Conservation (phyloP, 2,329 filamentous ascomycete genomes). For the Calonectria naviculata region DNA sequence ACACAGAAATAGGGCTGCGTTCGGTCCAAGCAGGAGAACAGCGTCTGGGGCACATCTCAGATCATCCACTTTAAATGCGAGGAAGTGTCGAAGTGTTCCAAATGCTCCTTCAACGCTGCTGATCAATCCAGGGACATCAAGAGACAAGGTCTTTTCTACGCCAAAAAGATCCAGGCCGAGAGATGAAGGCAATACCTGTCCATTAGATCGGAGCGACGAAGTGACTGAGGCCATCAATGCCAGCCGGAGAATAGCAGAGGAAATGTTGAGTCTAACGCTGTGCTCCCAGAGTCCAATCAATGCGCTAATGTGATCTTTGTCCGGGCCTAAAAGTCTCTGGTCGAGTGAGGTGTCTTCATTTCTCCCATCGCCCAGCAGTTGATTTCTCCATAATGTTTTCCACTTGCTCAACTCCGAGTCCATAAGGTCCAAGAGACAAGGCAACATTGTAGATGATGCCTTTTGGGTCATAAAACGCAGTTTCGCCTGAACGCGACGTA, state of each 20-base stretch:
- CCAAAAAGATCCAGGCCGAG: slow-evolving; percentile 7
- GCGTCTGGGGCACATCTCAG: slow-evolving; percentile 26
- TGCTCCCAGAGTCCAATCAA: slow-evolving; percentile 28
- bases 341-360: neutral
- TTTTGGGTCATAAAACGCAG: slow-evolving; percentile 12
- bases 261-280: slow-evolving; percentile 26
- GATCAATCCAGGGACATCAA: slow-evolving; percentile 8
- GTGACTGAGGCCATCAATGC: slow-evolving; percentile 17
- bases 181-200: neutral
- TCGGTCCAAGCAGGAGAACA: slow-evolving; percentile 23
- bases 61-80: slow-evolving; percentile 21
- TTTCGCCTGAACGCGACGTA: slow-evolving; percentile 14
- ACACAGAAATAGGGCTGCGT: slow-evolving; percentile 26
- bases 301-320: neutral
- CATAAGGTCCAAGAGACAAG: slow-evolving; percentile 21
- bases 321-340: slow-evolving; percentile 1
- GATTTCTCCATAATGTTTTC: slow-evolving; percentile 13
- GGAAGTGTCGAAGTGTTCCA: slow-evolving; percentile 21
- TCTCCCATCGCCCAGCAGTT: neutral
- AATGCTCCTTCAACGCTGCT: slow-evolving; percentile 16
- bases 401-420: slow-evolving; percentile 20
- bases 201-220: slow-evolving; percentile 10
- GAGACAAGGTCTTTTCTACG: slow-evolving; percentile 12
- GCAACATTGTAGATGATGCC: slow-evolving; percentile 9
- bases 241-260: slow-evolving; percentile 27